phyloP scores from a whole-genome alignment of 345 rosid species.

The Microcos paniculata region DNA sequence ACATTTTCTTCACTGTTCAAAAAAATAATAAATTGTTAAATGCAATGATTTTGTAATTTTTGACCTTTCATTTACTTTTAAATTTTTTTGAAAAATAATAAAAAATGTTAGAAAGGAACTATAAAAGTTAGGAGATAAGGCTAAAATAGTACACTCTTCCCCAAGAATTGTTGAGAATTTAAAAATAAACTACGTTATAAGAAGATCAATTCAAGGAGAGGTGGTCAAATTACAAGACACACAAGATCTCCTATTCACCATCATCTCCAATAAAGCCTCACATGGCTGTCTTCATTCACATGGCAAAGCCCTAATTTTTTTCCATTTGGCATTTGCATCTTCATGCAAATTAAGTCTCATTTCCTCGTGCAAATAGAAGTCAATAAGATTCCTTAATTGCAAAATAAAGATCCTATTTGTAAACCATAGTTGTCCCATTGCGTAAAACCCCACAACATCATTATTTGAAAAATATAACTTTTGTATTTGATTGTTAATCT shows the following conservation, averaged over 20 bases:
- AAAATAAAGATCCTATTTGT: conserved; percentile 24
- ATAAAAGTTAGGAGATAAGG: background rate
- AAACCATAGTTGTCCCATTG: conserved; percentile 29
- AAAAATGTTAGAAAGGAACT: too few species aligned
- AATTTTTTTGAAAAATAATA: too few species aligned
- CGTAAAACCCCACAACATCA: conserved; percentile 12
- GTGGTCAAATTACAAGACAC: conserved; percentile 19
- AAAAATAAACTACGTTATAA: background rate
- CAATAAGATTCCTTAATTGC: conserved; percentile 43
- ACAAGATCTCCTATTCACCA: conserved; percentile 21
- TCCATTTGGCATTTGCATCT: conserved; percentile 20
- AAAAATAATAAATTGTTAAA: too few species aligned
- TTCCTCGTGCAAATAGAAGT: conserved; percentile 33
- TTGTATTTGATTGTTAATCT: conserved; percentile 5
- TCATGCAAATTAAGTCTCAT: background rate
- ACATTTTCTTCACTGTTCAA: too few species aligned
- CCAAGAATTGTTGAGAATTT: background rate
- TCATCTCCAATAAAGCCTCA: conserved; percentile 21
- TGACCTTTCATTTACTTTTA: too few species aligned
- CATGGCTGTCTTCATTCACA: conserved; percentile 28
- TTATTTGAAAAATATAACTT: conserved; percentile 13
- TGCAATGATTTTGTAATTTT: too few species aligned
- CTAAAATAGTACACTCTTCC: background rate
- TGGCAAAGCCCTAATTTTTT: conserved; percentile 11
- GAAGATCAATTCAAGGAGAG: background rate